Percentiles rank a stretch among this genome's conserved stretches.
phyloP scores from a whole-genome alignment of 179 eudicot genomes.

The Beta macrorhiza region DNA sequence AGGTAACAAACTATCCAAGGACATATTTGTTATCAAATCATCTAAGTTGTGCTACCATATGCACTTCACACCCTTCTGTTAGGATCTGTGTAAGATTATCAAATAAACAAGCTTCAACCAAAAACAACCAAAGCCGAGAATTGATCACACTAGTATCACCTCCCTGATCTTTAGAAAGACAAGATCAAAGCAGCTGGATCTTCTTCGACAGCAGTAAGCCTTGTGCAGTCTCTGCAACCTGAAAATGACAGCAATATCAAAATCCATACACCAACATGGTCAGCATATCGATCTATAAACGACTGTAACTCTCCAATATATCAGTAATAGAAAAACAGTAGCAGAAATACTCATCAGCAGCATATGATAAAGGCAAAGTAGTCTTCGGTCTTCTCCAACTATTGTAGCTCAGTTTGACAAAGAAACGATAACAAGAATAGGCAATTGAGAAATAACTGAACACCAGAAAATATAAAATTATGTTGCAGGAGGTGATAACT shows the following conservation, averaged over 20 bases:
- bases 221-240: background rate
- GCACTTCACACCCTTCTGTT: background rate
- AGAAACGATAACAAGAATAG: background rate
- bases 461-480: background rate
- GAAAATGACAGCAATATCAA: constrained; percentile 3
- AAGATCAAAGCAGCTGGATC: background rate
- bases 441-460: background rate
- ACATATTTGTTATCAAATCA: too few species aligned
- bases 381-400: background rate
- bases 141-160: background rate
- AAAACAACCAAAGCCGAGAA: background rate
- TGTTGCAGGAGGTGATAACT: background rate
- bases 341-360: background rate
- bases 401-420: background rate
- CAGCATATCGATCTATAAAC: background rate
- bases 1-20: background rate
- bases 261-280: background rate
- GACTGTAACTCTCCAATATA: background rate
- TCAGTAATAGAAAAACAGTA: background rate
- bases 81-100: background rate
- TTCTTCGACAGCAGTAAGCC: background rate
- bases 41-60: background rate
- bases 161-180: background rate
- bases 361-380: background rate
- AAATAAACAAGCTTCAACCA: background rate